Percentiles rank a stretch among this genome's conserved stretches.
phyloP scores from a whole-genome alignment of 805 yeast species.

The Alloascoidea africana region DNA sequence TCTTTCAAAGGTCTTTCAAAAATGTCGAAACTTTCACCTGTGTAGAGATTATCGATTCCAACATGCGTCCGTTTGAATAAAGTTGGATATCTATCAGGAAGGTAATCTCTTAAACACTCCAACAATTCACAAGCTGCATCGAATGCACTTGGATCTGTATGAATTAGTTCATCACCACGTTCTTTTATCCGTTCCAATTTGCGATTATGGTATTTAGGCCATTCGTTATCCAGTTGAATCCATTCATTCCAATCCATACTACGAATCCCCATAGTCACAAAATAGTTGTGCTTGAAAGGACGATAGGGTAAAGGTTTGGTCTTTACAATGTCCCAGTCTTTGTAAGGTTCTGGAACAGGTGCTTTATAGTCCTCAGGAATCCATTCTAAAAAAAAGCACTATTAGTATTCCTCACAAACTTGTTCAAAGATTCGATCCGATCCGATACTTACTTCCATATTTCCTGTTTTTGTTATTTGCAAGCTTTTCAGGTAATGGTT shows the following conservation, averaged over 20 bases:
- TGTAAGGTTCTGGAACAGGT: slow-evolving; percentile 33
- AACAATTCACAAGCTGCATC: slow-evolving; percentile 41
- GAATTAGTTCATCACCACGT: slow-evolving; percentile 31
- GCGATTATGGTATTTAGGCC: slow-evolving; percentile 36
- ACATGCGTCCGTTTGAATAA: slow-evolving; percentile 28
- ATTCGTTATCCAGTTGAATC: slow-evolving; percentile 58
- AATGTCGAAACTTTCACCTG: slow-evolving; percentile 32
- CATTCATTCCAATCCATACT: slow-evolving; percentile 44
- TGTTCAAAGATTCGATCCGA: not conserved
- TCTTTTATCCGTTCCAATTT: slow-evolving; percentile 34
- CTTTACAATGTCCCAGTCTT: slow-evolving; percentile 30
- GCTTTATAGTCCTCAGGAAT: slow-evolving; percentile 32
- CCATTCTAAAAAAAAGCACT: slow-evolving; percentile 27
- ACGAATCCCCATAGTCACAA: slow-evolving; percentile 56
- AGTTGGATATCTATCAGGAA: slow-evolving; percentile 44
- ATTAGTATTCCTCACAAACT: slow-evolving; percentile 18
- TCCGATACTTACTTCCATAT: not conserved
- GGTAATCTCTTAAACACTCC: slow-evolving; percentile 33
- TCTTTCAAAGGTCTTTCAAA: slow-evolving; percentile 20
- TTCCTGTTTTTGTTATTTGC: slow-evolving; percentile 3
- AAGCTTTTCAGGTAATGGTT: slow-evolving; percentile 2
- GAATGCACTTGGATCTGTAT: slow-evolving; percentile 33
- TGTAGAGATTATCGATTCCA: slow-evolving; percentile 35
- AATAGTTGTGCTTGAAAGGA: slow-evolving; percentile 51
- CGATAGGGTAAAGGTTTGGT: slow-evolving; percentile 49